These are phyloP conservation scores for Apiospora sp. DNA, from an alignment of 2,329 filamentous ascomycete genomes.

Conservation along the genomic window DNA sequence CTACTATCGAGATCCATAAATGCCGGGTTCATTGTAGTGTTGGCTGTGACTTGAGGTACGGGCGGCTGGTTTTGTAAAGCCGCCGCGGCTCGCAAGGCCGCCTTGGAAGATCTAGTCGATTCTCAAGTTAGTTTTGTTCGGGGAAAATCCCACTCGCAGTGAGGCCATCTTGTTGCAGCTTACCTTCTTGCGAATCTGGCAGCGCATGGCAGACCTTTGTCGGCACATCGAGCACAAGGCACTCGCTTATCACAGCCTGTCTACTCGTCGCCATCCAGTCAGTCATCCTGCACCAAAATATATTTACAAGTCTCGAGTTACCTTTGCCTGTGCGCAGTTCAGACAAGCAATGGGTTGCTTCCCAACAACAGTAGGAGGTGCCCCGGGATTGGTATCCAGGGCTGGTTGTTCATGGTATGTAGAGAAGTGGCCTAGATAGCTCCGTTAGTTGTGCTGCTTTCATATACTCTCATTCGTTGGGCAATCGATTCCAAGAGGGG, in stretches of 20 bases:
- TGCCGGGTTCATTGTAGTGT: slow-evolving; percentile 42
- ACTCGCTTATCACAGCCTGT: slow-evolving; percentile 59
- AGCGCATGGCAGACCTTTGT: slow-evolving; percentile 57
- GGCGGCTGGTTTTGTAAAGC: slow-evolving; percentile 40
- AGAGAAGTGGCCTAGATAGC: slow-evolving; percentile 41
- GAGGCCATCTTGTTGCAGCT: not conserved
- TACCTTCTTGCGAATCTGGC: slow-evolving; percentile 54
- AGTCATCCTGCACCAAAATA: not conserved
- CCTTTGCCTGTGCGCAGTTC: slow-evolving; percentile 54
- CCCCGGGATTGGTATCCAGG: slow-evolving; percentile 15
- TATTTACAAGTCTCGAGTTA: not conserved
- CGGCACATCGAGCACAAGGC: slow-evolving; percentile 57
- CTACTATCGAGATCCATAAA: slow-evolving; percentile 48
- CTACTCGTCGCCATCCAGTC: slow-evolving; percentile 40
- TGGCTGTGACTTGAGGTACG: slow-evolving; percentile 33
- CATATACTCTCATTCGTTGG: not conserved
- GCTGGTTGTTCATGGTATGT: slow-evolving; percentile 33
- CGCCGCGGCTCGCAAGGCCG: slow-evolving; percentile 50
- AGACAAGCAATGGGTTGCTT: slow-evolving; percentile 56
- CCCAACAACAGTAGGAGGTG: slow-evolving; percentile 43
- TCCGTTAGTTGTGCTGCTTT: slow-evolving; percentile 47
- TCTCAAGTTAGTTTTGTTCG: not conserved
- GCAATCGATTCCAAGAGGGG: slow-evolving; percentile 38
- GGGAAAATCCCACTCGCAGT: not conserved
- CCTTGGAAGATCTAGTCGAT: slow-evolving; percentile 53